phyloP scores from a whole-genome alignment of 2,329 filamentous ascomycete species.

The Talaromyces sp. region DNA sequence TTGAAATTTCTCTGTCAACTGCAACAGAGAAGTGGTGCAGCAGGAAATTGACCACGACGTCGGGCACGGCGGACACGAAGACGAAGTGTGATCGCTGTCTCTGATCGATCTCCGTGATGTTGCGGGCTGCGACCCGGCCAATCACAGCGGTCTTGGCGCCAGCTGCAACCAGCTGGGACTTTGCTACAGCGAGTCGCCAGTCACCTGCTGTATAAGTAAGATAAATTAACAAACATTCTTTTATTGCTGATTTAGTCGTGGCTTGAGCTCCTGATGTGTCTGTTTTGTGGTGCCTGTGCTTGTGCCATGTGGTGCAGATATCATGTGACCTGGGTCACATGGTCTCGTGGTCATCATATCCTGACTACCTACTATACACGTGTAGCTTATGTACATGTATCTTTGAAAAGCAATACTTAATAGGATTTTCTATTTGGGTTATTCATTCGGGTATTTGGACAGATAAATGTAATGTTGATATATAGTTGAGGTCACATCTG shows the following conservation, averaged over 20 bases:
- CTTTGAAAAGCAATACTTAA: too few relatives aligned
- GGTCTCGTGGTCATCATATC: neutral
- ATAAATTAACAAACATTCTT: neutral
- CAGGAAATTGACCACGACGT: neutral
- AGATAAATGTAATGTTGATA: too few relatives aligned
- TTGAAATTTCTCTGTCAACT: neutral
- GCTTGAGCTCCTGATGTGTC: neutral
- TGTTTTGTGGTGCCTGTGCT: neutral
- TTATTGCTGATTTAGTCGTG: too few relatives aligned
- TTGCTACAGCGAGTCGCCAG: neutral
- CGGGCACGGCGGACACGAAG: neutral
- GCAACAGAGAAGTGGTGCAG: neutral
- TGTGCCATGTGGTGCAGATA: neutral
- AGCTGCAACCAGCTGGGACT: neutral
- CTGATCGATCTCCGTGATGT: slow-evolving; percentile 8
- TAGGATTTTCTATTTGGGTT: too few relatives aligned
- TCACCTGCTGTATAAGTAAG: neutral
- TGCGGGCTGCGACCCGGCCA: slow-evolving; percentile 1
- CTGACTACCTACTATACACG: too few relatives aligned
- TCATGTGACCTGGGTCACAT: neutral
- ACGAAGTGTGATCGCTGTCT: neutral
- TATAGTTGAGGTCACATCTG: too few relatives aligned
- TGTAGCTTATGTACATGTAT: too few relatives aligned
- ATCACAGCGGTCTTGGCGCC: neutral
- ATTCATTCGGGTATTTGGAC: too few relatives aligned